Conservation (phyloP, 202 grass and related monocot genomes). For the Alloteropsis angusta region DNA sequence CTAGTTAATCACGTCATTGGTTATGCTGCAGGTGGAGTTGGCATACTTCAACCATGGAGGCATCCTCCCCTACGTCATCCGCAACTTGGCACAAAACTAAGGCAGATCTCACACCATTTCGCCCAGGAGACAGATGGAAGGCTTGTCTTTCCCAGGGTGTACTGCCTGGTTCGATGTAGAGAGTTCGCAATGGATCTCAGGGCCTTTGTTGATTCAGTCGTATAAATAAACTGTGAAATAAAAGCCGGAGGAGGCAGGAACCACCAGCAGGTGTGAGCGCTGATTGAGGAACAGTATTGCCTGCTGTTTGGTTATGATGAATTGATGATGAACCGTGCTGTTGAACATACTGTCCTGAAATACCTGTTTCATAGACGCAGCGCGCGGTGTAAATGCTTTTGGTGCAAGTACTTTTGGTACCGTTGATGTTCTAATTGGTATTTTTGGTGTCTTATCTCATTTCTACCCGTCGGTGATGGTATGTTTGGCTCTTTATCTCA, state of each 20-base stretch:
- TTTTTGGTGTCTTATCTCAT: not conserved
- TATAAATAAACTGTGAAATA: slow-evolving; percentile 39
- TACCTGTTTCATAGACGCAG: not conserved
- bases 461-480: not conserved
- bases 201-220: not conserved
- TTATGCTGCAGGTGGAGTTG: slow-evolving; percentile 61
- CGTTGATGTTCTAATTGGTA: not conserved
- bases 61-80: slow-evolving; percentile 81
- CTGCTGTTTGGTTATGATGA: slow-evolving; percentile 11
- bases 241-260: not conserved
- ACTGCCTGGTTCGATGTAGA: not conserved
- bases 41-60: slow-evolving; percentile 89
- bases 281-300: not conserved
- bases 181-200: not conserved
- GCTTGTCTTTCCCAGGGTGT: not conserved
- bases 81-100: slow-evolving; percentile 62
- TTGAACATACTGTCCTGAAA: not conserved
- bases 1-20: not conserved
- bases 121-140: not conserved
- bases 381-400: slow-evolving; percentile 1
- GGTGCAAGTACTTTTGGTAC: not conserved
- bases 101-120: not conserved
- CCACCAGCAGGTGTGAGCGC: not conserved
- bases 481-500: too few species aligned
- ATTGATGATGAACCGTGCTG: not conserved